Base-by-base conservation (phyloP, 345 rosid species). In the Euclidium syriacum region DNA sequence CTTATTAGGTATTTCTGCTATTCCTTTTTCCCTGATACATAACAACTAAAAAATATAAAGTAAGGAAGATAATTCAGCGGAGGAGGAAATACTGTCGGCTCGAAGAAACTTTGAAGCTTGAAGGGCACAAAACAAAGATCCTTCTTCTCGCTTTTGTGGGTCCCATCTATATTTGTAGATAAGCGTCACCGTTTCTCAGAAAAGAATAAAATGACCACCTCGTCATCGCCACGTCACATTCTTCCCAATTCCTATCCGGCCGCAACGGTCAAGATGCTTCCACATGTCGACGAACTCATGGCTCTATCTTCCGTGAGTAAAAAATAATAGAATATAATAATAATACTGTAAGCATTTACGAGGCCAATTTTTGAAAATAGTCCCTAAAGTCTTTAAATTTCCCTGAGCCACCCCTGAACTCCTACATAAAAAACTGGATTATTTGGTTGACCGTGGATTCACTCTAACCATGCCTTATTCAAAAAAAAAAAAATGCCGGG, bases 21-120 rank as follows among this genome's bases (percentile, higher is more conserved):
- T n/a, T 43, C 15, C 17, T 4, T 27, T 56, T 47, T 29, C 18
- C 14, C 38, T 27, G 1, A 11, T 1, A 12, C 2, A 16, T n/a
- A n/a, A n/a, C n/a, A 25, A 4, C 0, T 12, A 55, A 32, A 1
- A 33, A 16, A 58, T 10, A 29, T 36, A 26, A 39, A 27, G 3
- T 12, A 5, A 36, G 4, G 1, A 24, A 39, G 15, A 30, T 7
- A 49, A 48, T 11, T 5, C 58, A 24, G 24, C 30, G 47, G 53
- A 19, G 3, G 54, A 52, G 14, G 66, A 51, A 69, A 52, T 15
- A 68, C 62, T 60, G 73, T 69, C 73, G 73, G 67, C 73, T 60
- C 1, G 7, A 42, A 54, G 3, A 42, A 20, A 23, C 15, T 2
- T 23, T 50, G 16, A 36, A n/a, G 7, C 11, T n/a, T n/a, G n/a